Evolutionary conservation across 2,329 filamentous ascomycete genomes (phyloP).

Genomic region (Leptodontidium sp.): DNA sequence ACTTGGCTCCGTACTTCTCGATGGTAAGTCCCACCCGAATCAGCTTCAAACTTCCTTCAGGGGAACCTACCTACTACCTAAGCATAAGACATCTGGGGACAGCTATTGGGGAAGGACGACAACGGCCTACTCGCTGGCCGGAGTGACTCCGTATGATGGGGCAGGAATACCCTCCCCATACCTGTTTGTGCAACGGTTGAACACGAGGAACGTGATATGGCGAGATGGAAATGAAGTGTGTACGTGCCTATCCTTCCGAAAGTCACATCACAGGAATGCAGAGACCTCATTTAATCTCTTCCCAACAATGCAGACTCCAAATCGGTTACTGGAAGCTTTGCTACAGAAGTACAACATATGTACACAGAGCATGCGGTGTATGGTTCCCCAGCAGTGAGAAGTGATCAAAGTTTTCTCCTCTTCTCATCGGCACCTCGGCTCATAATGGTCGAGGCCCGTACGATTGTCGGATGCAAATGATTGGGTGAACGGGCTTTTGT

Average conservation of each 20-base stretch:
- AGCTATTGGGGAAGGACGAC: background rate
- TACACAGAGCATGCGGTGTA: background rate
- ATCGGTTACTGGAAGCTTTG: background rate
- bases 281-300: constrained; percentile 1
- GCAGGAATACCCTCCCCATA: background rate
- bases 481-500: background rate
- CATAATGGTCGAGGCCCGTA: background rate
- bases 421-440: constrained; percentile 5
- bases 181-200: background rate
- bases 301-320: background rate
- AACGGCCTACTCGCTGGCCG: constrained; percentile 3
- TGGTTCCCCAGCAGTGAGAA: constrained; percentile 5
- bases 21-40: background rate
- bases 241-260: background rate
- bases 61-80: background rate
- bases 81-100: background rate
- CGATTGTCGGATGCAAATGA: background rate
- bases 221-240: background rate
- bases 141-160: background rate
- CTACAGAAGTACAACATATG: background rate
- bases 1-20: background rate
- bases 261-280: constrained; percentile 3
- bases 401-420: background rate
- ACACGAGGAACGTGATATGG: constrained; percentile 2
- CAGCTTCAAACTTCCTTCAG: constrained; percentile 11